Base-by-base conservation (phyloP, 768 basidiomycete species). In the Leccinum truebloodii region DNA sequence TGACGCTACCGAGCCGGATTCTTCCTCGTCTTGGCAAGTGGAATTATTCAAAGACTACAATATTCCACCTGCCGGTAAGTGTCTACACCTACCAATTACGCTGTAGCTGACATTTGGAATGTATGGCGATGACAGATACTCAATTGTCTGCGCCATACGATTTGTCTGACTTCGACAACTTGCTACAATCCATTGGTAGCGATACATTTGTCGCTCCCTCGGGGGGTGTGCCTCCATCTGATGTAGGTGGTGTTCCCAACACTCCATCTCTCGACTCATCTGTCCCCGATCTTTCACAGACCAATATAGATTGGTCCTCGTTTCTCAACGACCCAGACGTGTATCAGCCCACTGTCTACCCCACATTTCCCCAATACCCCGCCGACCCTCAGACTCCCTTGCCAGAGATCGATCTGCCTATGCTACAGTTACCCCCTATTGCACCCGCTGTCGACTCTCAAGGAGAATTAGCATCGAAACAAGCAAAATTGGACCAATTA, bases 1-100 rank as follows among this genome's bases (percentile, higher is more conserved):
- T 14, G 63, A 69, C 8, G 62, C 67, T 2, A 61, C 63, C 1
- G 59, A 70, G 10, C 67, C 72, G 6, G 73, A 77, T 24, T 57
- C 66, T 18, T 66, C 69, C 0, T 12, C 65, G 1, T 63, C 63
- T 0, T 63, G 76, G 58, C 72, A 79, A 28, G 71, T 80, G 13
- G 68, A 77, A 22, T 9, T 80, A 46, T 77, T 77, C 34, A 65
- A 65, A 26, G 60, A 71, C 6, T 72, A 76, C 3, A 62, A 48
- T 12, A 63, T 72, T 8, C 63, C 61, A 2, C n/a, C 52, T 48
- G 5, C 52, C 46, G 6, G 61, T 66, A 53, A 58, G 67, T 57
- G n/a, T 48, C 24, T 55, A 7, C 32, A 9, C 44, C 30, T 26
- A 49, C 3, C 3, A 4, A n/a, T 4, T 24, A 26, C 2, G 4